Percentiles rank a stretch among this genome's conserved stretches.
Evolutionary conservation across 2,329 filamentous ascomycete genomes (phyloP).

Genomic region (Colletotrichum sp.): DNA sequence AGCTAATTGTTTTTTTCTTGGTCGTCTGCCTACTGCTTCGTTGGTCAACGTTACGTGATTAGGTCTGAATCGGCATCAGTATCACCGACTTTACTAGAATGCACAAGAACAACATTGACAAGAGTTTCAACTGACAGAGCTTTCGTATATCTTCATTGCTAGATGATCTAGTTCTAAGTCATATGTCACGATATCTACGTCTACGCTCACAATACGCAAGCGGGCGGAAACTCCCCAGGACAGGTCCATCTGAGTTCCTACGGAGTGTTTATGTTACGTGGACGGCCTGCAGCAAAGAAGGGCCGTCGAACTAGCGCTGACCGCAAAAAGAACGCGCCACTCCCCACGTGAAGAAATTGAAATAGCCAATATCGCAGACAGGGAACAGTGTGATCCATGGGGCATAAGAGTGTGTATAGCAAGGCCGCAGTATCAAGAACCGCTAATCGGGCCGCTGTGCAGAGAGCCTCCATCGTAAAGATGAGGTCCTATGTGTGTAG

Average conservation of each 20-base stretch:
- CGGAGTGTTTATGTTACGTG: slow-evolving; percentile 3
- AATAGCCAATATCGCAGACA: background rate
- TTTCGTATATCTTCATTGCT: slow-evolving; percentile 15
- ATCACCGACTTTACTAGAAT: too few relatives aligned
- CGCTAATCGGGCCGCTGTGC: slow-evolving; percentile 5
- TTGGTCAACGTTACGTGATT: too few relatives aligned
- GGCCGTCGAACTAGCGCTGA: background rate
- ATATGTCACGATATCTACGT: slow-evolving; percentile 12
- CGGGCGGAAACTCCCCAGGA: background rate
- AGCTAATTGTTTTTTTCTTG: too few relatives aligned
- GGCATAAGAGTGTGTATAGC: slow-evolving; percentile 17
- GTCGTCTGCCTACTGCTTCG: too few relatives aligned
- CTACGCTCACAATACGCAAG: slow-evolving; percentile 3
- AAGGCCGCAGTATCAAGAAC: slow-evolving; percentile 9
- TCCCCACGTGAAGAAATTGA: background rate
- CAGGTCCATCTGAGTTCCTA: background rate
- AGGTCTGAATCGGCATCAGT: too few relatives aligned
- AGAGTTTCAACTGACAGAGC: background rate
- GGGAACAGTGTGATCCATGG: background rate
- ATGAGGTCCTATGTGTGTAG: slow-evolving; percentile 3
- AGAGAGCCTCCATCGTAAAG: slow-evolving; percentile 10
- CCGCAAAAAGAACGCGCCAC: background rate
- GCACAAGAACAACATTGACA: too few relatives aligned
- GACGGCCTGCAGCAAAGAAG: background rate
- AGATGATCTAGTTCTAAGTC: slow-evolving; percentile 12